Conservation (phyloP, 495 filamentous ascomycete species). For the Aspergillus olivimuriae region DNA sequence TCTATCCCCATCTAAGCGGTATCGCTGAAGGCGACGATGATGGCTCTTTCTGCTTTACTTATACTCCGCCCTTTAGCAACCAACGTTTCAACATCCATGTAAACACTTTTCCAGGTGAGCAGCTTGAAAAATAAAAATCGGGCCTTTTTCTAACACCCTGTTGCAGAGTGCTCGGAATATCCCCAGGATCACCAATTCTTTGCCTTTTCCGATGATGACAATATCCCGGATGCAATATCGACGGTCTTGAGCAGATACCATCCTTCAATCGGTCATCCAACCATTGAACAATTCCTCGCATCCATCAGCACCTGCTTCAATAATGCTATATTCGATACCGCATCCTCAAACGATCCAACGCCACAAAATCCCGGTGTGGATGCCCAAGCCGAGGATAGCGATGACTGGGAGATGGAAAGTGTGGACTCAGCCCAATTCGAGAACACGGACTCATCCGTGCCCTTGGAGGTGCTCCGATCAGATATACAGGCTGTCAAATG, state of each 20-base stretch:
- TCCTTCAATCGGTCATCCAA: not conserved
- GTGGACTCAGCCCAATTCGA: no score
- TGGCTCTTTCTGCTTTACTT: not conserved
- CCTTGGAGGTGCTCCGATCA: slow-evolving; percentile 38
- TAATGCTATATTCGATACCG: not conserved
- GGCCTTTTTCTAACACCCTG: not conserved
- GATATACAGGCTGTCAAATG: slow-evolving; percentile 58
- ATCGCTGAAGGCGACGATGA: not conserved
- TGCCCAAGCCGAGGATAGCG: slow-evolving; percentile 11
- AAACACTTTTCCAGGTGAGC: not conserved
- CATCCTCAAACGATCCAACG: no score
- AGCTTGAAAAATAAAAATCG: not conserved
- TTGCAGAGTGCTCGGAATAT: not conserved
- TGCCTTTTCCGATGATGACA: not conserved
- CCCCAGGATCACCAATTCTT: not conserved
- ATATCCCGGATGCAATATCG: not conserved
- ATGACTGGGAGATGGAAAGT: no score
- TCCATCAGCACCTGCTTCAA: not conserved
- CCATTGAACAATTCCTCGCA: not conserved
- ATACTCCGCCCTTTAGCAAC: not conserved
- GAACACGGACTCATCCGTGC: not conserved
- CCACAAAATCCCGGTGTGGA: slow-evolving; percentile 1
- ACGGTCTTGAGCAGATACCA: not conserved
- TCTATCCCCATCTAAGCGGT: not conserved
- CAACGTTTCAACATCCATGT: not conserved